Percentiles rank a stretch among this genome's conserved stretches.
Conservation (phyloP, 2,329 filamentous ascomycete genomes). For the Fusarium austroafricanum region DNA sequence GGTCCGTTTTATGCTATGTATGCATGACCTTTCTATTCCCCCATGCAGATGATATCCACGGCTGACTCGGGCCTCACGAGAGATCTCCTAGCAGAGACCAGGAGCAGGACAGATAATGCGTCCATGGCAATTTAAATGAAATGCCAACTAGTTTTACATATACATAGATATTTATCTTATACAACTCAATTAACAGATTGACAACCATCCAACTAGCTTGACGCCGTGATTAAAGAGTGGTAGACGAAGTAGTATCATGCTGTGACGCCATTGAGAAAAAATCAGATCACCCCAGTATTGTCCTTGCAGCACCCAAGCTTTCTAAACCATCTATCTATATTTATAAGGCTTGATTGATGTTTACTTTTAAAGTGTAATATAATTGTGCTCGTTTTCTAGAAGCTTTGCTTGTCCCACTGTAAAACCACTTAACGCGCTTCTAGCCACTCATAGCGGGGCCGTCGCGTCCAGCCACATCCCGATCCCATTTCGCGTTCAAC, state of each 20-base stretch:
- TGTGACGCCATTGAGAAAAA: neutral
- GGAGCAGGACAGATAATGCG: conserved; percentile 20
- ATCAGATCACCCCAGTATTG: neutral
- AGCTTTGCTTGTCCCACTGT: conserved; percentile 6
- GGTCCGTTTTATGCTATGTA: conserved; percentile 5
- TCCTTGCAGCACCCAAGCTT: too few relatives aligned
- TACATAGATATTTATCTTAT: conserved; percentile 2
- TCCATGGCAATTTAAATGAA: neutral
- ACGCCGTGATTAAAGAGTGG: neutral
- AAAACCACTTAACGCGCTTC: conserved; percentile 47
- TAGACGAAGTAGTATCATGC: neutral
- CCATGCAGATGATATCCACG: conserved; percentile 2
- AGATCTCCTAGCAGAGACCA: conserved; percentile 10
- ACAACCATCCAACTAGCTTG: neutral
- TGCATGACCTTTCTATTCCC: too few relatives aligned
- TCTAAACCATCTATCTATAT: neutral
- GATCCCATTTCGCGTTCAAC: conserved; percentile 30
- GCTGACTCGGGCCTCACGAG: conserved; percentile 6
- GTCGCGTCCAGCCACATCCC: conserved; percentile 43
- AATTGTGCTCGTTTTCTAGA: neutral
- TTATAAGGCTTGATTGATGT: neutral
- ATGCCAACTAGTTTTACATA: neutral
- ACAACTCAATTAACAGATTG: conserved; percentile 31
- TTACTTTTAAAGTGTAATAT: neutral
- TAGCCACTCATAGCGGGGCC: conserved; percentile 43